phyloP scores from a whole-genome alignment of 2,329 filamentous ascomycete species.

The Metarhizium humberi region DNA sequence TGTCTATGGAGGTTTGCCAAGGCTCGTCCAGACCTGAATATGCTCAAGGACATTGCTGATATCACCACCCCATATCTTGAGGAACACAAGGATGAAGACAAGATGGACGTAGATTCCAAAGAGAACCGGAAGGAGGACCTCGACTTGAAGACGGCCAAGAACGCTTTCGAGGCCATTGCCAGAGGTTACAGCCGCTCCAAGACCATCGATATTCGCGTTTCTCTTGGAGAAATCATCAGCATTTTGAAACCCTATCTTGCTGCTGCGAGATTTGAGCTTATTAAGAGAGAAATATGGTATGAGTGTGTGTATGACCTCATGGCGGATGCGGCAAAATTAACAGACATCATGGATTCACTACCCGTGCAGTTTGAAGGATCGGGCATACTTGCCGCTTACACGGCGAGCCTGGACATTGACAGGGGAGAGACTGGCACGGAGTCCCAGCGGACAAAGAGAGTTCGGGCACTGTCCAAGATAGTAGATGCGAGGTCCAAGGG shows the following conservation, averaged over 20 bases:
- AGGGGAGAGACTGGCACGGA: constrained; percentile 39
- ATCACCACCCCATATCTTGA: constrained; percentile 57
- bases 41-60: constrained; percentile 56
- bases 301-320: constrained; percentile 38
- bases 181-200: constrained; percentile 36
- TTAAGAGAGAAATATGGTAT: constrained; percentile 45
- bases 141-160: constrained; percentile 33
- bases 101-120: constrained; percentile 58
- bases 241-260: constrained; percentile 31
- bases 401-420: constrained; percentile 37
- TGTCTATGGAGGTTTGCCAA: constrained; percentile 66
- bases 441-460: constrained; percentile 37
- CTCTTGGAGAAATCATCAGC: constrained; percentile 28
- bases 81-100: constrained; percentile 45
- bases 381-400: constrained; percentile 25
- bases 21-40: constrained; percentile 56
- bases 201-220: constrained; percentile 26
- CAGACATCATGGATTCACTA: constrained; percentile 11
- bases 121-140: constrained; percentile 38
- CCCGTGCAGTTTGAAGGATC: constrained; percentile 9
- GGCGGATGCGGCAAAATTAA: constrained; percentile 24
- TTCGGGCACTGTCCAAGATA: constrained; percentile 34
- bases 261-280: constrained; percentile 26
- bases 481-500: constrained; percentile 32
- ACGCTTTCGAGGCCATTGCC: constrained; percentile 41